phyloP scores from a whole-genome alignment of 2,329 filamentous ascomycete genomes.

The Hypoxylon sp. region DNA sequence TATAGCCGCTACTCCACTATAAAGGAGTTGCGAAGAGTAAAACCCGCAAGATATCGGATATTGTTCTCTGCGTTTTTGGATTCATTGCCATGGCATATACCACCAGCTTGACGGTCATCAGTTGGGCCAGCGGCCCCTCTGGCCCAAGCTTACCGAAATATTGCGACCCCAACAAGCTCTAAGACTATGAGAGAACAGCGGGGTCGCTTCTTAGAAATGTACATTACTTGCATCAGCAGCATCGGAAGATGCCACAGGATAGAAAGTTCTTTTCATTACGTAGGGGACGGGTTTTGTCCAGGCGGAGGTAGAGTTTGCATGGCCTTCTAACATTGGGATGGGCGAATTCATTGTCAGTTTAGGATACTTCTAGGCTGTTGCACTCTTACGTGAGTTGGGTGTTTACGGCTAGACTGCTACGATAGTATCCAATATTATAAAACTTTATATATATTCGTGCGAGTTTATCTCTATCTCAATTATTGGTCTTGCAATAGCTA shows the following conservation, averaged over 20 bases:
- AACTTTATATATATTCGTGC: background rate
- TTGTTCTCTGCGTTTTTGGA: slow-evolving; percentile 84
- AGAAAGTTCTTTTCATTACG: slow-evolving; percentile 15
- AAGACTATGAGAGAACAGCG: slow-evolving; percentile 2
- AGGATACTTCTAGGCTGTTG: slow-evolving; percentile 8
- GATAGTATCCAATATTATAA: slow-evolving; percentile 12
- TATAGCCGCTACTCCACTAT: slow-evolving; percentile 89
- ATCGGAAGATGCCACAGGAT: slow-evolving; percentile 23
- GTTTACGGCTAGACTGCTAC: slow-evolving; percentile 10
- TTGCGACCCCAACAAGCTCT: slow-evolving; percentile 60
- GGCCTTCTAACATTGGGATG: slow-evolving; percentile 18
- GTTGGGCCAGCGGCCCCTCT: slow-evolving; percentile 76
- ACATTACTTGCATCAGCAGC: slow-evolving; percentile 46
- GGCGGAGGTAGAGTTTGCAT: slow-evolving; percentile 32
- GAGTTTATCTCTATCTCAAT: background rate
- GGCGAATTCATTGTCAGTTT: slow-evolving; percentile 8
- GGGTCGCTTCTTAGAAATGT: slow-evolving; percentile 39
- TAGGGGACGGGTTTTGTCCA: slow-evolving; percentile 13
- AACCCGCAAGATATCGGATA: slow-evolving; percentile 77
- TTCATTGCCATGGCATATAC: slow-evolving; percentile 92
- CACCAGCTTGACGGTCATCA: slow-evolving; percentile 85
- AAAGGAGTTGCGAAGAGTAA: slow-evolving; percentile 78
- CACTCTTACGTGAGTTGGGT: slow-evolving; percentile 5
- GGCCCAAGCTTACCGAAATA: slow-evolving; percentile 64
- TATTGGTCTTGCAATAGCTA: background rate